phyloP scores from a whole-genome alignment of 225 moss, liverwort and hornwort genomes.

The Pseudisothecium myosuroides region DNA sequence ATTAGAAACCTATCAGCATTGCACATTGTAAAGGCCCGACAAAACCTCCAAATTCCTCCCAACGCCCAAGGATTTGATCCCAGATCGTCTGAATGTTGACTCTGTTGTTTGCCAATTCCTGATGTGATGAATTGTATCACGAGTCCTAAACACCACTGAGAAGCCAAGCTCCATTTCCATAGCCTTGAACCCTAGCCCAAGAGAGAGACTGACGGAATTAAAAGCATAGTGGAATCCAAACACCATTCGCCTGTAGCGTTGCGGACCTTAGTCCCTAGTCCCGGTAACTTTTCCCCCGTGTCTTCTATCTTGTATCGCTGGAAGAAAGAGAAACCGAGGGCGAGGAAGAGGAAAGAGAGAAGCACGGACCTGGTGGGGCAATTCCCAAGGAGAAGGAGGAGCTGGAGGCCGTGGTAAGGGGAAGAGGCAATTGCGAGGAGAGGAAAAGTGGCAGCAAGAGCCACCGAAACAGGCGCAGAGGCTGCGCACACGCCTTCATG shows the following conservation, averaged over 20 bases:
- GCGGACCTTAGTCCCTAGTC: neutral
- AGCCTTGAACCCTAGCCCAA: neutral
- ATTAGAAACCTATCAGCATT: neutral
- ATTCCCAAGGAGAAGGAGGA: constrained; percentile 9
- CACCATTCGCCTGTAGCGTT: neutral
- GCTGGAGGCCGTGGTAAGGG: neutral
- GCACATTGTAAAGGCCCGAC: neutral
- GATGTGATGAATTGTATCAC: neutral
- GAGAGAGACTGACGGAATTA: neutral
- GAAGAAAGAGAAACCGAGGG: neutral
- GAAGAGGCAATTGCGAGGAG: neutral
- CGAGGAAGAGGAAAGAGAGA: neutral
- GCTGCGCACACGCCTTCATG: constrained; percentile 9
- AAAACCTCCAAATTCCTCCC: neutral
- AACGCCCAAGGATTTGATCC: neutral
- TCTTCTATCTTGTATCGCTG: neutral
- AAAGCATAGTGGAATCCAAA: neutral
- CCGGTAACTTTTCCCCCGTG: neutral
- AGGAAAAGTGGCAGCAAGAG: neutral
- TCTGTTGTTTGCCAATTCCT: neutral
- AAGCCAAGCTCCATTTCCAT: neutral
- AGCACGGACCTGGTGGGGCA: constrained; percentile 9
- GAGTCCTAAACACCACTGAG: neutral
- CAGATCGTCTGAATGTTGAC: neutral
- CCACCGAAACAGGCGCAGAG: neutral